These are phyloP conservation scores for Globisporangium camurandrum DNA, from an alignment of 352 stramenopile genomes.

Conservation along the genomic window DNA sequence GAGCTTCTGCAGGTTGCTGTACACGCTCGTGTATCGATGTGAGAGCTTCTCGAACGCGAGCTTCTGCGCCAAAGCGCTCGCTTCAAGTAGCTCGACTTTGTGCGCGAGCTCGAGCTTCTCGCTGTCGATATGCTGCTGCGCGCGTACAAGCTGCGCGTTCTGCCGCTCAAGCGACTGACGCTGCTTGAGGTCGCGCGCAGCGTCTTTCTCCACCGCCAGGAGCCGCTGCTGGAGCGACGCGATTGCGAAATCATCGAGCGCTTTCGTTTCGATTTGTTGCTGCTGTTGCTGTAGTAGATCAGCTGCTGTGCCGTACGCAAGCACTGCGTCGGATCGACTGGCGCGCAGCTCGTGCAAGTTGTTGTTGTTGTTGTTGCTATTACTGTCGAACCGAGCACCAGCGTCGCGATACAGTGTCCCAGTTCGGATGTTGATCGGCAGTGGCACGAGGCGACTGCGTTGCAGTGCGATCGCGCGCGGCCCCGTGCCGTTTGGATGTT, in stretches of 20 bases:
- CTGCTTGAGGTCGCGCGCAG: slow-evolving; percentile 11
- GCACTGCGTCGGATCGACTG: not conserved
- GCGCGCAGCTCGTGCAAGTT: slow-evolving; percentile 3
- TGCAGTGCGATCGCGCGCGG: slow-evolving; percentile 36
- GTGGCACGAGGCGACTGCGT: slow-evolving; percentile 45
- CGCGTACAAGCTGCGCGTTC: slow-evolving; percentile 19
- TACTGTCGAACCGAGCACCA: not conserved
- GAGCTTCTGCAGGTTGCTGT: slow-evolving; percentile 50
- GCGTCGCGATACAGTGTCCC: slow-evolving; percentile 19
- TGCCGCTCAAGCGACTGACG: slow-evolving; percentile 34
- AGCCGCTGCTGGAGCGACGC: slow-evolving; percentile 39
- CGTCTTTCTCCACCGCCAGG: slow-evolving; percentile 34
- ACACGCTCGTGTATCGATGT: slow-evolving; percentile 40
- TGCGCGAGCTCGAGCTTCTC: slow-evolving; percentile 29
- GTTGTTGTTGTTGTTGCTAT: slow-evolving; percentile 11
- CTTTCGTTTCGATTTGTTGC: slow-evolving; percentile 18
- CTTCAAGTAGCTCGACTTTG: slow-evolving; percentile 41
- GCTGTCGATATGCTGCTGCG: slow-evolving; percentile 29
- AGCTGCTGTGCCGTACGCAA: not conserved
- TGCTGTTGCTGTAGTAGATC: slow-evolving; percentile 6
- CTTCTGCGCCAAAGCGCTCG: slow-evolving; percentile 35
- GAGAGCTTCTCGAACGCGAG: slow-evolving; percentile 66
- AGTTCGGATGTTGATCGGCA: slow-evolving; percentile 42
- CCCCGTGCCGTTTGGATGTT: slow-evolving; percentile 18
- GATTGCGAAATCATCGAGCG: slow-evolving; percentile 35